A percentile compares a stretch with the other conserved stretches of the same genome.
These are phyloP conservation scores for Candida fluviatilis DNA, from an alignment of 805 yeast species.

Conservation along the genomic window DNA sequence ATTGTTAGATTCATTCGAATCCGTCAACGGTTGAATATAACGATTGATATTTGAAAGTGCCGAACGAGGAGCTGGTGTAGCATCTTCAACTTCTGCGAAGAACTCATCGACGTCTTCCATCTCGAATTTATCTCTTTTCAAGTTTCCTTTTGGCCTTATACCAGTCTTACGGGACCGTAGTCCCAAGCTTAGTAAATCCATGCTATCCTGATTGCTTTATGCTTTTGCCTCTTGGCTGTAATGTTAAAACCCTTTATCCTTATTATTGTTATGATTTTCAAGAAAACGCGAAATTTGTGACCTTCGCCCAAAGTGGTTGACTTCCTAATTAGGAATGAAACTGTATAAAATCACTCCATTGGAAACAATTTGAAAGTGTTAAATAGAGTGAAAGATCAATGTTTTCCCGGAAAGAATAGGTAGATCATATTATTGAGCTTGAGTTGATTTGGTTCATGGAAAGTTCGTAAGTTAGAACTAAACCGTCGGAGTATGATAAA, in stretches of 20 bases:
- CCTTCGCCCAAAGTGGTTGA: conserved; percentile 3
- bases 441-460: background rate
- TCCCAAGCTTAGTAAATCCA: conserved; percentile 49
- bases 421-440: background rate
- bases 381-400: background rate
- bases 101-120: conserved; percentile 71
- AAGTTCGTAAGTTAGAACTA: conserved; percentile 19
- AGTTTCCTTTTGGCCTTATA: conserved; percentile 40
- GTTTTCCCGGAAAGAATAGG: background rate
- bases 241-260: conserved; percentile 1
- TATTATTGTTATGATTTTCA: background rate
- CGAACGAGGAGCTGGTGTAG: background rate
- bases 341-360: background rate
- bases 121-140: conserved; percentile 53
- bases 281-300: conserved; percentile 1
- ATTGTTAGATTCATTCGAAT: background rate
- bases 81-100: conserved; percentile 40
- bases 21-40: background rate
- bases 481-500: conserved; percentile 32
- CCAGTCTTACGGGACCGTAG: conserved; percentile 66
- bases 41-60: background rate
- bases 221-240: background rate
- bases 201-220: conserved; percentile 11
- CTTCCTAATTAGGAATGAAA: conserved; percentile 10
- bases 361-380: background rate